These are phyloP conservation scores for Vachellia collinsii DNA, from an alignment of 306 rosid genomes.

Conservation along the genomic window DNA sequence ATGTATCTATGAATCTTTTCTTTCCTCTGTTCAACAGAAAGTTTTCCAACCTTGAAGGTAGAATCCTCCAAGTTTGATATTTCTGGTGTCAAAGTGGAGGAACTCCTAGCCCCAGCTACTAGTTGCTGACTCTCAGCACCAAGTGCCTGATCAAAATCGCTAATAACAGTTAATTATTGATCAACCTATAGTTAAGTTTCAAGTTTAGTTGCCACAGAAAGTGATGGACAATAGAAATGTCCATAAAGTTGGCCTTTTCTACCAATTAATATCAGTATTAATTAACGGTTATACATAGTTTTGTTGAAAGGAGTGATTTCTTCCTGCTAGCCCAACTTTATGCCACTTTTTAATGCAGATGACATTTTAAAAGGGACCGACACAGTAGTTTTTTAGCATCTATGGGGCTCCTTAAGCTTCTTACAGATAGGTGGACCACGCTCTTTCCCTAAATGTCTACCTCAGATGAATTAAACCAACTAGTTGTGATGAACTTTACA, in stretches of 20 bases:
- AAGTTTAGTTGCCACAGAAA: constrained; percentile 30
- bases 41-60: constrained; percentile 82
- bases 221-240: constrained; percentile 19
- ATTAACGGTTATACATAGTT: not conserved
- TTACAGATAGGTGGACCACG: constrained; percentile 38
- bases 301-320: constrained; percentile 36
- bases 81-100: constrained; percentile 69
- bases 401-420: constrained; percentile 28
- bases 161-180: constrained; percentile 21
- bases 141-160: constrained; percentile 55
- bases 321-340: constrained; percentile 31
- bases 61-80: constrained; percentile 83
- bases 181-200: constrained; percentile 17
- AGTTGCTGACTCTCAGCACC: constrained; percentile 68
- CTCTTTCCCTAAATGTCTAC: constrained; percentile 27
- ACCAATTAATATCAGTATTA: constrained; percentile 21
- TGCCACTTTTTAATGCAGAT: constrained; percentile 38
- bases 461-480: not conserved
- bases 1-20: constrained; percentile 95
- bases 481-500: not conserved
- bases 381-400: constrained; percentile 23
- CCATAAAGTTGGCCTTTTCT: constrained; percentile 34
- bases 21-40: constrained; percentile 88
- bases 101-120: constrained; percentile 60
- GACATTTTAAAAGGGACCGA: constrained; percentile 39